A percentile compares a stretch with the other conserved stretches of the same genome.
These are phyloP conservation scores for Daucus carota DNA, from an alignment of 129 eudicot genomes.

Conservation along the genomic window DNA sequence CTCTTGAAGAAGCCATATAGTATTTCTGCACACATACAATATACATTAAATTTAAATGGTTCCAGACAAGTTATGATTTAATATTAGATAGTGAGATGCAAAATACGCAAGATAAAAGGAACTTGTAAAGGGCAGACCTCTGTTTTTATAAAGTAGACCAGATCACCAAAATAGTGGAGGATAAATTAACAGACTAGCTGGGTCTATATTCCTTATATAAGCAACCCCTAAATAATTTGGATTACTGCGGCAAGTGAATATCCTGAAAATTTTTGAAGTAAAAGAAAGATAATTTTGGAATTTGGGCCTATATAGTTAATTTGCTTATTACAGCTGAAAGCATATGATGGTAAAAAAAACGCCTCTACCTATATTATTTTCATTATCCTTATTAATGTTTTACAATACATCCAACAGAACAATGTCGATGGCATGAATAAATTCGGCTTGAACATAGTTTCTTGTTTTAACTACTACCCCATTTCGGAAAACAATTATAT, in stretches of 20 bases:
- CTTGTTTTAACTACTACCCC: background rate
- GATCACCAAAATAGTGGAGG: background rate
- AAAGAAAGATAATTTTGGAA: background rate
- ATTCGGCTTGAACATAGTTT: background rate
- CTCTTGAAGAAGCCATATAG: slow-evolving; percentile 98
- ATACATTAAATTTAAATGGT: slow-evolving; percentile 2
- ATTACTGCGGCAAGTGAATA: background rate
- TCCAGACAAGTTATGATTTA: background rate
- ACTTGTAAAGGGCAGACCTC: background rate
- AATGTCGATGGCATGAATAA: background rate
- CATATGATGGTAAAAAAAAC: background rate
- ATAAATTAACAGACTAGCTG: background rate
- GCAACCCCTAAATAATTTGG: background rate
- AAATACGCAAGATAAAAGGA: background rate
- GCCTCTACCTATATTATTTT: background rate
- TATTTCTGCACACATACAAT: slow-evolving; percentile 64
- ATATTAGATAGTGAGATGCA: background rate
- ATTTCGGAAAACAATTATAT: background rate
- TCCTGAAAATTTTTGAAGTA: background rate
- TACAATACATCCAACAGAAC: background rate
- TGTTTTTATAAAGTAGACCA: background rate
- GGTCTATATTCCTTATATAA: background rate
- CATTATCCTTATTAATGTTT: background rate
- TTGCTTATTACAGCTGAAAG: background rate
- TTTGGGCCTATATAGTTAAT: background rate